These are phyloP conservation scores for Mycena venus DNA, from an alignment of 768 basidiomycete genomes.

Conservation along the genomic window DNA sequence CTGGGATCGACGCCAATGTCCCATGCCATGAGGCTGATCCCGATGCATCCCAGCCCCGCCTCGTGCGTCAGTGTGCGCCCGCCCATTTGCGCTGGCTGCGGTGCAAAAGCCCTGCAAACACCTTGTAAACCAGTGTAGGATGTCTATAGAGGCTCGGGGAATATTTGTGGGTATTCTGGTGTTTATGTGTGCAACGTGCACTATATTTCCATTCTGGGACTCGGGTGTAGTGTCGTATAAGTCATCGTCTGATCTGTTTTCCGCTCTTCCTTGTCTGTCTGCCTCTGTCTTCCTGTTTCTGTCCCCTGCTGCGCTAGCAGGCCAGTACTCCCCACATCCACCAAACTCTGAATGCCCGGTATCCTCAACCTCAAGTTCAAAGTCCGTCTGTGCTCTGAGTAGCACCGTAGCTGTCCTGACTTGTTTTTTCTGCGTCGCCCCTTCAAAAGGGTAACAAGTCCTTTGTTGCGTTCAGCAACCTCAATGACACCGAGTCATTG, in stretches of 20 bases:
- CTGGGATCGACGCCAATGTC: neutral
- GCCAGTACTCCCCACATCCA: neutral
- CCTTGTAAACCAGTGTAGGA: no score
- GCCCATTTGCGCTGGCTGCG: neutral
- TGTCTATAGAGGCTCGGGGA: no score
- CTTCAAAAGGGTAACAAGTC: constrained; percentile 88
- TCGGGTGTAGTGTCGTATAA: constrained; percentile 4
- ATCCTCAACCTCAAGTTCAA: constrained; percentile 79
- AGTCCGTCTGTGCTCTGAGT: constrained; percentile 37
- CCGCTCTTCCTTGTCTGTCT: neutral
- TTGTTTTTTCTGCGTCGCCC: constrained; percentile 31
- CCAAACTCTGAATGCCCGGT: constrained; percentile 59
- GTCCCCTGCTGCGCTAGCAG: neutral
- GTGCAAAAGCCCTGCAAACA: no score
- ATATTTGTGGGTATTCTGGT: no score
- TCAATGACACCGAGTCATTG: constrained; percentile 85
- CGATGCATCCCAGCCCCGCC: neutral
- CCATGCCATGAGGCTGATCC: constrained; percentile 11
- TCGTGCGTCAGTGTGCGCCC: neutral
- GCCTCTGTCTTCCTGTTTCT: neutral
- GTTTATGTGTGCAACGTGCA: constrained; percentile 18
- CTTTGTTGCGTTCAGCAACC: constrained; percentile 92
- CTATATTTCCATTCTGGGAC: neutral
- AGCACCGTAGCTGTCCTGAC: constrained; percentile 10
- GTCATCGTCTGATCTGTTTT: constrained; percentile 6